Evolutionary conservation across 2,329 filamentous ascomycete species (phyloP), one percentile per base, ranked within the genome.

Genomic region (Pseudocercospora cruenta): DNA sequence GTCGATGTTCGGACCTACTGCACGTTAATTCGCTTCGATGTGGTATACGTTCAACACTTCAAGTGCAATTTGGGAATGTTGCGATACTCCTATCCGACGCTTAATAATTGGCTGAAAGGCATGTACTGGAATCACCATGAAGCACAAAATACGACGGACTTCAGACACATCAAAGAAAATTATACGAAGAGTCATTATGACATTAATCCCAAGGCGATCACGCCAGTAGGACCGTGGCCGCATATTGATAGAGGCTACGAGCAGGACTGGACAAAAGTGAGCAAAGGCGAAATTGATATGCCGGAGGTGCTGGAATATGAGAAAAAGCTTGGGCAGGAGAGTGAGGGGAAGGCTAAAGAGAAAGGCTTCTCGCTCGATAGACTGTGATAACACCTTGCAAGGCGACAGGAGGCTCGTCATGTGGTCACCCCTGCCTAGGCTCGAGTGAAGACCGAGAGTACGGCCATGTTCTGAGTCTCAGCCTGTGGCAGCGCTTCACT

Each of bases 101-200:
- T 89, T 63, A 81, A 87, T 73, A 86, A 87, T 68, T 90, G 87
- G 86, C 69, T 90, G 69, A 86, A 83, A 76, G 81, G 81, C 36
- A 72, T 88, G 73, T 89, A 88, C 77, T 88, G 84, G 82, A 83
- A 85, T 65, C 72, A 75, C 33, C 80, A 85, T 1, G 86, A 82
- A 0, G 87, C 87, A 67, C 82, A 75, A 64, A 84, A 86, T 70
- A 87, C 85, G 16, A 90, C 88, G 0, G 80, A 90, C 67, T 90
- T 90, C 69, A 83, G 78, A 67, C 88, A 91, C 71, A 90, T 90
- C 74, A 91, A 90, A 77, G 88, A 91, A 74, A 90, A 88, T 68
- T 86, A 87, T 67, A 86, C 87, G 12, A 90, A 89, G 77, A 86
- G 83, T 63, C 87, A 89, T 71, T 71, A 70, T 3, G 83, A 85